Conservation (phyloP, 176 grass and related monocot species). For the Cenchrus americanus region DNA sequence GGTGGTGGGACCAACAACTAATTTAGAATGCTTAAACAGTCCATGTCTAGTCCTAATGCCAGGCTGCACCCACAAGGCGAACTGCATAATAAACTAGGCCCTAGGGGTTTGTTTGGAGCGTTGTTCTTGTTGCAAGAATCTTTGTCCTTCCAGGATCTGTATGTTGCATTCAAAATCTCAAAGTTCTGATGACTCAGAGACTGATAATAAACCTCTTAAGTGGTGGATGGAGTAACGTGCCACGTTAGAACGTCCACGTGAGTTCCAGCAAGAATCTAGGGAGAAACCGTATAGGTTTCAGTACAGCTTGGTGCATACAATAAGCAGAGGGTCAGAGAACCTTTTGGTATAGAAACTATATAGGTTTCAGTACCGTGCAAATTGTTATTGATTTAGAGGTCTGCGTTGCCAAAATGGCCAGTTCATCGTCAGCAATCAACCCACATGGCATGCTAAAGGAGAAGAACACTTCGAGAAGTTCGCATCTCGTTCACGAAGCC, state of each 20-base stretch:
- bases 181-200: background rate
- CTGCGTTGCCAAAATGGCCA: background rate
- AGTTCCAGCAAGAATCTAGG: constrained; percentile 2
- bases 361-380: background rate
- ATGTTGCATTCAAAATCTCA: background rate
- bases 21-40: background rate
- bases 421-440: background rate
- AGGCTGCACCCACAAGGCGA: background rate
- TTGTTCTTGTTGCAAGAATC: constrained; percentile 22
- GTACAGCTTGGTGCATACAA: background rate
- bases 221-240: background rate
- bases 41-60: background rate
- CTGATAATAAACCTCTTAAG: background rate
- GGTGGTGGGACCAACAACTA: background rate
- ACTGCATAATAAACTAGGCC: background rate
- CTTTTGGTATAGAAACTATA: background rate
- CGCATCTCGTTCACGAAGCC: background rate
- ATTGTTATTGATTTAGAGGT: background rate
- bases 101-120: background rate
- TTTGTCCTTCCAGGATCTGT: background rate
- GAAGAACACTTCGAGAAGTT: background rate
- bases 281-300: background rate
- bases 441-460: constrained; percentile 3
- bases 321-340: background rate
- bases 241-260: background rate